Evolutionary conservation across 192 early-diverging fungal species (phyloP).

Genomic region (Entomortierella lignicola): DNA sequence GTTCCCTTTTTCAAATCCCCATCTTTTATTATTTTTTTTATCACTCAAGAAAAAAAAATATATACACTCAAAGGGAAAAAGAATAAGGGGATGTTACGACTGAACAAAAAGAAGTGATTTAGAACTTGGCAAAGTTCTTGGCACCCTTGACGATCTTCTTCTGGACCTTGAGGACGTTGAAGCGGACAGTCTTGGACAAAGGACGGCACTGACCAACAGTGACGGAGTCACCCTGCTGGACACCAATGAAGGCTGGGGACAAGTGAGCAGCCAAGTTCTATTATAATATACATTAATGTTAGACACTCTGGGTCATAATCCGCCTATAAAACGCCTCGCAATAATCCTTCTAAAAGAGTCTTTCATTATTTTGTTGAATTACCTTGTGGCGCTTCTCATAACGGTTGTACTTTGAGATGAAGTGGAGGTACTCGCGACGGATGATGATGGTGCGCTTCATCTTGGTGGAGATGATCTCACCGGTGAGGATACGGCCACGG

Average conservation of each 20-base stretch:
- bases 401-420: slow-evolving; percentile 99
- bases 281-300: too few relatives aligned
- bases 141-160: slow-evolving; percentile 70
- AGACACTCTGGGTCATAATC: neutral
- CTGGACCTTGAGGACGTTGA: slow-evolving; percentile 99
- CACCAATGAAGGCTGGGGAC: slow-evolving; percentile 85
- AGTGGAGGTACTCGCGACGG: slow-evolving; percentile 99
- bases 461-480: slow-evolving; percentile 93
- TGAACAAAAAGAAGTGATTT: slow-evolving; percentile 28
- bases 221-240: slow-evolving; percentile 87
- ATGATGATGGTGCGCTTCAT: slow-evolving; percentile 99
- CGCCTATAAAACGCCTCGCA: too few relatives aligned
- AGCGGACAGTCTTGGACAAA: slow-evolving; percentile 99
- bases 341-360: too few relatives aligned
- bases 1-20: neutral
- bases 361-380: too few relatives aligned
- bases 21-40: neutral
- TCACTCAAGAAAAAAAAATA: neutral
- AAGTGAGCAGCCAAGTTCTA: slow-evolving; percentile 81
- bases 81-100: slow-evolving; percentile 1
- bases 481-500: slow-evolving; percentile 97
- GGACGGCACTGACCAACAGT: slow-evolving; percentile 99
- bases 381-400: slow-evolving; percentile 99
- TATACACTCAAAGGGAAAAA: neutral
- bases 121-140: slow-evolving; percentile 61